Conservation (phyloP, 495 filamentous ascomycete species). For the Daldinia grandis region DNA sequence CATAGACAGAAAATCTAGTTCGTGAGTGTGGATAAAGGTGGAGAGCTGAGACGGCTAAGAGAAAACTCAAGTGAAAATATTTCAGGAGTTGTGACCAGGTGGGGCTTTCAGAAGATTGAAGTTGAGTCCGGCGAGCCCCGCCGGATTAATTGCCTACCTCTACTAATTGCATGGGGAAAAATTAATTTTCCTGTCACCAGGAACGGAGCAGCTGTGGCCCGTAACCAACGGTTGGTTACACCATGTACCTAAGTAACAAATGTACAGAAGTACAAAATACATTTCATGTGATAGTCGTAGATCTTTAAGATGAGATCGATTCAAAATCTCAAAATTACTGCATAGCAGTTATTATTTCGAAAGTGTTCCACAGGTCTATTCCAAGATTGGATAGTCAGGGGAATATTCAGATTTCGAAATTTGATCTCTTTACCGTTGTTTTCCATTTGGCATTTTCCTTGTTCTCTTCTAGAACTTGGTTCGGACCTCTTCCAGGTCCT, state of each 20-base stretch:
- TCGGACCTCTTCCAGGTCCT: slow-evolving; percentile 23
- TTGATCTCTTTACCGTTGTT: slow-evolving; percentile 7
- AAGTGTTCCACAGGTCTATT: neutral
- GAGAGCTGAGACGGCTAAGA: slow-evolving; percentile 10
- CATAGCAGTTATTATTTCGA: slow-evolving; percentile 4
- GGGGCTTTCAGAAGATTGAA: neutral
- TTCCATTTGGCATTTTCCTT: slow-evolving; percentile 15
- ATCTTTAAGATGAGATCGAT: neutral
- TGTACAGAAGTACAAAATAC: neutral
- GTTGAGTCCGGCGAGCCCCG: slow-evolving; percentile 21
- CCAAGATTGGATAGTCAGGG: neutral
- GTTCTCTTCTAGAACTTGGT: slow-evolving; percentile 21
- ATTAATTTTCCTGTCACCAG: slow-evolving; percentile 14
- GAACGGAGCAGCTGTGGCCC: neutral
- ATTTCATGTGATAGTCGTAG: neutral
- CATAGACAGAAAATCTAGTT: slow-evolving; percentile 15
- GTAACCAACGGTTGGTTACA: neutral
- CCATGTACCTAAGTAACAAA: neutral
- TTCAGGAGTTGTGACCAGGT: slow-evolving; percentile 19
- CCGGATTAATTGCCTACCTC: slow-evolving; percentile 12
- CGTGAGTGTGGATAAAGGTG: slow-evolving; percentile 23
- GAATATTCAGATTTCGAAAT: neutral
- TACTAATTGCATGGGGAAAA: slow-evolving; percentile 6
- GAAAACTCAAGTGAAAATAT: slow-evolving; percentile 21
- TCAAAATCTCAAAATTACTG: neutral